Evolutionary conservation across 768 basidiomycete species (phyloP).

Genomic region (Suillus americanus): DNA sequence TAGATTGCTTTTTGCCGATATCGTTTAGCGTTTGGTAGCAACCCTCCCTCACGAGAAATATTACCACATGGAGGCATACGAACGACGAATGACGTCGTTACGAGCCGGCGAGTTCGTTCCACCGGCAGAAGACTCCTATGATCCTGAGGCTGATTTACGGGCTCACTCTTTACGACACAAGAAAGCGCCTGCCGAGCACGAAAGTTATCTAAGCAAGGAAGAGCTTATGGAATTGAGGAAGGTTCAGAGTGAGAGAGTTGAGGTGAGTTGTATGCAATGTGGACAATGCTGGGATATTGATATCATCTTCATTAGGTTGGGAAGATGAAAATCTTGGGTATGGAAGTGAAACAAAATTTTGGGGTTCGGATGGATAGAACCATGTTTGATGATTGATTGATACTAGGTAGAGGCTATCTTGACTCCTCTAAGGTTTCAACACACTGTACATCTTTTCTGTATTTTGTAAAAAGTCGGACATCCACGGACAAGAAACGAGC

Average conservation of each 20-base stretch:
- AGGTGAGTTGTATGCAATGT: constrained; percentile 45
- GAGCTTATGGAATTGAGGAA: constrained; percentile 79
- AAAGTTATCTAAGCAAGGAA: constrained; percentile 75
- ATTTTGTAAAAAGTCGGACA: neutral
- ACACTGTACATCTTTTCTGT: neutral
- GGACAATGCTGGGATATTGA: neutral
- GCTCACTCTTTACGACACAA: constrained; percentile 72
- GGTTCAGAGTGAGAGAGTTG: constrained; percentile 82
- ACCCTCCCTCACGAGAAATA: constrained; percentile 95
- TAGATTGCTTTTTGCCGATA: neutral
- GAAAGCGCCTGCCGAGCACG: constrained; percentile 62
- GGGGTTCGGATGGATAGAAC: constrained; percentile 86
- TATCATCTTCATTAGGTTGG: constrained; percentile 47
- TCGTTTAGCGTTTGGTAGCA: constrained; percentile 43
- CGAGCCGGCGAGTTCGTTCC: constrained; percentile 83
- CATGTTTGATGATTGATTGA: constrained; percentile 46
- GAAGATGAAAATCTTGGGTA: constrained; percentile 84
- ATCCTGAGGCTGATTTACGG: constrained; percentile 82
- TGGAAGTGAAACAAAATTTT: constrained; percentile 83
- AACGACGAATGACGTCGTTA: constrained; percentile 79
- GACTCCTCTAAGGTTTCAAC: no score
- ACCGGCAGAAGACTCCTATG: constrained; percentile 69
- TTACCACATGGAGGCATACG: constrained; percentile 86
- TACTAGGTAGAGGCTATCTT: neutral
- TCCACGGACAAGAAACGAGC: neutral